Evolutionary conservation across 2,329 filamentous ascomycete species (phyloP), one percentile per base, ranked within the genome.

Genomic region (Xylaria polymorpha): DNA sequence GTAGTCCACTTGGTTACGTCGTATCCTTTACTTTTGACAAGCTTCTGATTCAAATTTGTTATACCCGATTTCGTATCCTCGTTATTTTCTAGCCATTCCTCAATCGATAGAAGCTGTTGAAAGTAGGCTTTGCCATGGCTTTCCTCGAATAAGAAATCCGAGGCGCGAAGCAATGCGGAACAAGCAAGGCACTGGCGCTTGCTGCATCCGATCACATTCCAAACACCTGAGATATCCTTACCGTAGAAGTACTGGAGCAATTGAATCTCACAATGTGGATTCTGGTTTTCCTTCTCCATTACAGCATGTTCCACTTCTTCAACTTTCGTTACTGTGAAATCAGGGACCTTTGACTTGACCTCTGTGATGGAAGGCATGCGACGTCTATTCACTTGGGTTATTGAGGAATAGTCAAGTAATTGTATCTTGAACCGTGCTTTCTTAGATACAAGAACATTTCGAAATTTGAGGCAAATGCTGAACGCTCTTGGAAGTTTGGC

Each of bases 201-300:
- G 14, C 51, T 64, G 8, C 18, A 44, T 7, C 43, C 43, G 18
- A 44, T 44, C 18, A 57, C 39, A 35, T 64, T 56, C 61, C 51
- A 64, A 12, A 48, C 5, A 15, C 29, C 25, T 18, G 14, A n/a
- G 20, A 7, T 39, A 2, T 35, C 18, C 29, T n/a, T 20, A 1
- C 4, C 12, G 8, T 39, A 10, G 5, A 63, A 3, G 32, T 56
- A 32, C 14, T 37, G 39, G 8, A 57, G 41, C 29, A 64, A 29
- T 20, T 57, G 51, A 4, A 64, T 56, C 51, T 64, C 61, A 35
- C 51, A 64, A 29, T 57, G 51, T 2, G 51, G 51, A 4, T 22
- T 22, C 4, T 41, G 12, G 9, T 18, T 3, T 39, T 29, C 25
- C 22, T 39, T 15, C 37, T n/a, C 7, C 18, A 0, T 10, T 18